A percentile compares a stretch with the other conserved stretches of the same genome.
phyloP scores from a whole-genome alignment of 805 yeast genomes.

The Candida anglica region DNA sequence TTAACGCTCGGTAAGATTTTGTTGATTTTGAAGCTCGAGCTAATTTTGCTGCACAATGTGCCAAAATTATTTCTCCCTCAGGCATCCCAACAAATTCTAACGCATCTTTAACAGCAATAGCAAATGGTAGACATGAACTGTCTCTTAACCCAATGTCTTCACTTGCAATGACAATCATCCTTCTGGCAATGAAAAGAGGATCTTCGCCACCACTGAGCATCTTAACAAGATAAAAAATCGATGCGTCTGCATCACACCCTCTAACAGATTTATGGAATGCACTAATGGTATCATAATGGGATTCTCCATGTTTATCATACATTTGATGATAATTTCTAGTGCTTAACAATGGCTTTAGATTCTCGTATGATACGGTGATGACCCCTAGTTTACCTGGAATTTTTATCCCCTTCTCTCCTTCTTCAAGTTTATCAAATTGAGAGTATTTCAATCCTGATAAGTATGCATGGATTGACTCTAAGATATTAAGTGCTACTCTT shows the following conservation, averaged over 20 bases:
- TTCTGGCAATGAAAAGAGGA: constrained; percentile 80
- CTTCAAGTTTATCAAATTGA: constrained; percentile 14
- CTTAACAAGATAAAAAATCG: constrained; percentile 77
- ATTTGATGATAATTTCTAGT: constrained; percentile 47
- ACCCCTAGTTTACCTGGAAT: constrained; percentile 21
- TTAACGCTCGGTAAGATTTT: constrained; percentile 78
- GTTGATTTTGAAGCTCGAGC: constrained; percentile 86
- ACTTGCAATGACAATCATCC: constrained; percentile 92
- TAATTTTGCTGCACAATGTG: constrained; percentile 88
- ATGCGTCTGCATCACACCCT: constrained; percentile 87
- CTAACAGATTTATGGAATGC: constrained; percentile 93
- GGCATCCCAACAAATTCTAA: constrained; percentile 92
- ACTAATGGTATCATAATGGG: constrained; percentile 91
- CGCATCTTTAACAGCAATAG: constrained; percentile 80
- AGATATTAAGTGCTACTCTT: constrained; percentile 70
- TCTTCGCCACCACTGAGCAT: constrained; percentile 95
- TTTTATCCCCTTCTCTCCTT: constrained; percentile 11
- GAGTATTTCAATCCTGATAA: constrained; percentile 28
- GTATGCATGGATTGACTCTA: constrained; percentile 69
- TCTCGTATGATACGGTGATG: constrained; percentile 35
- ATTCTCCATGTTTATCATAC: constrained; percentile 86
- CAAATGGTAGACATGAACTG: constrained; percentile 80
- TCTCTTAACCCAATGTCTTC: constrained; percentile 92
- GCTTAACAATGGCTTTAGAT: constrained; percentile 38
- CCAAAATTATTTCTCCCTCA: constrained; percentile 84